Evolutionary conservation across 805 yeast species (phyloP).

Genomic region (Cyberlindnera subsufficiens): DNA sequence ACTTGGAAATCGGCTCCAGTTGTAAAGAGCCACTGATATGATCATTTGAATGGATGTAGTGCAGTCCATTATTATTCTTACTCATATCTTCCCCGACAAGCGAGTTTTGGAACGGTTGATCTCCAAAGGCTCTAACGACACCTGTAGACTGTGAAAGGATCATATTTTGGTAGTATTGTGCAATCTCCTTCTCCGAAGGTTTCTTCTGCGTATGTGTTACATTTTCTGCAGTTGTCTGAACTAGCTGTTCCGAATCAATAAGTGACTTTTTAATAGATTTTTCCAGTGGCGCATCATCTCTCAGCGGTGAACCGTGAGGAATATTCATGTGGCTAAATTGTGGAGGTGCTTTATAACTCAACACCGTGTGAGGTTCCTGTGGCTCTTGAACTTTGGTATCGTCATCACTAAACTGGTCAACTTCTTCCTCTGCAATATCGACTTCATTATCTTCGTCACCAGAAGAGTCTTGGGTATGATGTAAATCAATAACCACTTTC

Average conservation of each 20-base stretch:
- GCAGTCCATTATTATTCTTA: conserved; percentile 6
- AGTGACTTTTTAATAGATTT: conserved; percentile 5
- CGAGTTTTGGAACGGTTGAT: conserved; percentile 25
- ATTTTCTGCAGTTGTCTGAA: conserved; percentile 1
- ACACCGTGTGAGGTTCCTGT: conserved; percentile 1
- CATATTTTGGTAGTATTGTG: conserved; percentile 34
- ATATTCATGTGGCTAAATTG: conserved; percentile 19
- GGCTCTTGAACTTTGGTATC: conserved; percentile 3
- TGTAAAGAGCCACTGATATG: conserved; percentile 14
- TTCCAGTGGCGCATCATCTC: neutral
- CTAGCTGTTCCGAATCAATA: conserved; percentile 8
- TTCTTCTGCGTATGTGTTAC: conserved; percentile 3
- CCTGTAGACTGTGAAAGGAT: conserved; percentile 51
- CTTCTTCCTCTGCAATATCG: conserved; percentile 19
- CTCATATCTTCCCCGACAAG: conserved; percentile 13
- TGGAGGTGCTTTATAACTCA: conserved; percentile 20
- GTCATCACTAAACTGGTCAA: conserved; percentile 21
- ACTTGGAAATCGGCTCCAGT: conserved; percentile 8
- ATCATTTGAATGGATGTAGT: conserved; percentile 26
- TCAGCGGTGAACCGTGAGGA: neutral
- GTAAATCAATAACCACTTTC: conserved; percentile 15
- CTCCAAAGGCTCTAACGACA: conserved; percentile 35
- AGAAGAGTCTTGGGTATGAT: conserved; percentile 9
- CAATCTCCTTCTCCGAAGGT: conserved; percentile 10
- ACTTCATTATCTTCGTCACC: conserved; percentile 6